Percentiles rank a stretch among this genome's conserved stretches.
These are phyloP conservation scores for Kurtzmaniella natalensis DNA, from an alignment of 1,139 yeast genomes.

Conservation along the genomic window DNA sequence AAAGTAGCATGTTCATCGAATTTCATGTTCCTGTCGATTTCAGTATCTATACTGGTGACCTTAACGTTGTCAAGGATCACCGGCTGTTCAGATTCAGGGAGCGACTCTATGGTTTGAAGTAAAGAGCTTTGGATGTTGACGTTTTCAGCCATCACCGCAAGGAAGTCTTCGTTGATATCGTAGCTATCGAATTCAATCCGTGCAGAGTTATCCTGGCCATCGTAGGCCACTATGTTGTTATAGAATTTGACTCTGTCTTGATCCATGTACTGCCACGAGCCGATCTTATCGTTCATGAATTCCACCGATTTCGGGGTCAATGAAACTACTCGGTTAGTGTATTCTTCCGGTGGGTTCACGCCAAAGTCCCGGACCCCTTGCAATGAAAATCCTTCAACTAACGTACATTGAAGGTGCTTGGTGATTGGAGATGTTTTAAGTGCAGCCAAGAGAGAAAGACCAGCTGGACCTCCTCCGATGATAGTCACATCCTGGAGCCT, in stretches of 20 bases:
- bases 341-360: conserved; percentile 51
- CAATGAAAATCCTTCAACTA: conserved; percentile 71
- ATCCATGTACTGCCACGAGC: conserved; percentile 71
- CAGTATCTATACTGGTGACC: conserved; percentile 49
- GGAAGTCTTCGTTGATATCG: conserved; percentile 32
- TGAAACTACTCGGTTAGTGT: conserved; percentile 80
- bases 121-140: conserved; percentile 76
- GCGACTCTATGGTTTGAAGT: conserved; percentile 51
- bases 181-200: conserved; percentile 67
- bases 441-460: conserved; percentile 80
- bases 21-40: conserved; percentile 12
- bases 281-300: conserved; percentile 58
- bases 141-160: conserved; percentile 88
- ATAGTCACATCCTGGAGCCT: conserved; percentile 66
- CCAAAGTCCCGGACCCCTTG: conserved; percentile 49
- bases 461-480: conserved; percentile 98
- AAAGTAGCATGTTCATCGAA: conserved; percentile 7
- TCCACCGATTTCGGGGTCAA: conserved; percentile 76
- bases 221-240: conserved; percentile 81
- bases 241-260: conserved; percentile 72
- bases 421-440: conserved; percentile 63
- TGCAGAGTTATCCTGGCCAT: conserved; percentile 65
- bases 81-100: conserved; percentile 26
- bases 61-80: conserved; percentile 57
- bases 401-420: conserved; percentile 53